Conservation (phyloP, 345 rosid genomes). For the Acer yangbiense region DNA sequence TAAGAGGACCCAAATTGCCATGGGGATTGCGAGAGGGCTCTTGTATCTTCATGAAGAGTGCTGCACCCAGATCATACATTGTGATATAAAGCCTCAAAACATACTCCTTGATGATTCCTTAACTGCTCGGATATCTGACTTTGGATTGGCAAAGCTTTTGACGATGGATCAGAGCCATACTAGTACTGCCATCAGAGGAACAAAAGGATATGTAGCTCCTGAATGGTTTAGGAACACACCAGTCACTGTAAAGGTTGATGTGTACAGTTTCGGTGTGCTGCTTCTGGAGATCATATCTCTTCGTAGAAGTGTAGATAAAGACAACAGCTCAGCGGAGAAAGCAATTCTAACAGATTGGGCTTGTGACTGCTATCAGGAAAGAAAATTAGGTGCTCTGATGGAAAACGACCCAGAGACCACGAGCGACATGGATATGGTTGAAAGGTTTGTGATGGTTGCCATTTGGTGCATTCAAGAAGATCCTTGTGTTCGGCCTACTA, state of each 20-base stretch:
- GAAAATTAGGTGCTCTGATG: conserved; percentile 30
- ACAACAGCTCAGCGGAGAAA: conserved; percentile 30
- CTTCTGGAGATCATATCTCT: conserved; percentile 36
- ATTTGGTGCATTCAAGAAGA: conserved; percentile 58
- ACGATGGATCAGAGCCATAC: conserved; percentile 28
- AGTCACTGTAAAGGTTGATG: conserved; percentile 30
- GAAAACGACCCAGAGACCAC: conserved; percentile 24
- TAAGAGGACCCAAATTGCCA: conserved; percentile 31
- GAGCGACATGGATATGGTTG: conserved; percentile 13
- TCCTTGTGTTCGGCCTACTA: conserved; percentile 41
- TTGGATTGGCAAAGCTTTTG: conserved; percentile 50
- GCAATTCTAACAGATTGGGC: conserved; percentile 44
- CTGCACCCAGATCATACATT: conserved; percentile 40
- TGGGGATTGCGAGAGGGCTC: conserved; percentile 39
- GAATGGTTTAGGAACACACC: conserved; percentile 35
- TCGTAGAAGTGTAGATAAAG: conserved; percentile 10
- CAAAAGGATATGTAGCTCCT: conserved; percentile 40
- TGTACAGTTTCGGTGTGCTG: conserved; percentile 36
- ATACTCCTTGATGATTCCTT: conserved; percentile 31
- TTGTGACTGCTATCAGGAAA: conserved; percentile 44
- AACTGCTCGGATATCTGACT: conserved; percentile 31
- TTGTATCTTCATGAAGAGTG: conserved; percentile 44
- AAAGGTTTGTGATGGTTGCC: conserved; percentile 37
- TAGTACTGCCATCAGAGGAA: conserved; percentile 29
- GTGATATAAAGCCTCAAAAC: conserved; percentile 50